Conservation (phyloP, 202 grass and related monocot genomes). For the Saccharum hybrid region DNA sequence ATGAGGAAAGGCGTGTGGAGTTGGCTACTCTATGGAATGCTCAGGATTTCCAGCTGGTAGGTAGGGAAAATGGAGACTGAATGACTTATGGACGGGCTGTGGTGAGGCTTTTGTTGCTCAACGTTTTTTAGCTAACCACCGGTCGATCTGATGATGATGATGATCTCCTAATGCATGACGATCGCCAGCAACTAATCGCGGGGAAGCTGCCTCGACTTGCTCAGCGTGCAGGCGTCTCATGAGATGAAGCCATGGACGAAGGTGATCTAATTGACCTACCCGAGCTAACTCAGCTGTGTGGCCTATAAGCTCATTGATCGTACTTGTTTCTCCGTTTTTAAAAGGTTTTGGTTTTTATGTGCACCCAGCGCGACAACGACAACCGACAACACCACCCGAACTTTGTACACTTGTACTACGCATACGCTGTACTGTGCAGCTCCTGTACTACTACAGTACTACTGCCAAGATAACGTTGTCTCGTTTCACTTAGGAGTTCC, state of each 20-base stretch:
- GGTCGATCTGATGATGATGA: not conserved
- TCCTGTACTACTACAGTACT: not conserved
- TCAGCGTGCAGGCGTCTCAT: not conserved
- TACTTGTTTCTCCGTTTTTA: constrained; percentile 3
- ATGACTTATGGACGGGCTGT: not conserved
- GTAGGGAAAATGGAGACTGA: constrained; percentile 48
- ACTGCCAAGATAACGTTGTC: not conserved
- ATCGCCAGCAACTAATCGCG: constrained; percentile 25
- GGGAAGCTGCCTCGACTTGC: constrained; percentile 44
- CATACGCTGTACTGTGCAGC: not conserved
- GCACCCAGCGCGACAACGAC: not conserved
- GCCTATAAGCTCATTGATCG: not conserved
- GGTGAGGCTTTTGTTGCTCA: constrained; percentile 25
- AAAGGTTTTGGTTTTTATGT: not conserved
- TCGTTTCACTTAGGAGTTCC: not conserved
- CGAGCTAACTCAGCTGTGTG: constrained; percentile 26
- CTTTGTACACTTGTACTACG: not conserved
- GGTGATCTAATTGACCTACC: constrained; percentile 54
- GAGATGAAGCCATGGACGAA: constrained; percentile 30
- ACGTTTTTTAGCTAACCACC: constrained; percentile 33
- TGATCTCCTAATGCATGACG: constrained; percentile 39
- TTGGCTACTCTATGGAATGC: constrained; percentile 36
- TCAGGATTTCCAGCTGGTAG: constrained; percentile 39
- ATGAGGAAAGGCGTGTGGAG: not conserved
- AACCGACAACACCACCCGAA: not conserved